Base-by-base conservation (phyloP, 2,329 filamentous ascomycete genomes). In the Monascus ruber region DNA sequence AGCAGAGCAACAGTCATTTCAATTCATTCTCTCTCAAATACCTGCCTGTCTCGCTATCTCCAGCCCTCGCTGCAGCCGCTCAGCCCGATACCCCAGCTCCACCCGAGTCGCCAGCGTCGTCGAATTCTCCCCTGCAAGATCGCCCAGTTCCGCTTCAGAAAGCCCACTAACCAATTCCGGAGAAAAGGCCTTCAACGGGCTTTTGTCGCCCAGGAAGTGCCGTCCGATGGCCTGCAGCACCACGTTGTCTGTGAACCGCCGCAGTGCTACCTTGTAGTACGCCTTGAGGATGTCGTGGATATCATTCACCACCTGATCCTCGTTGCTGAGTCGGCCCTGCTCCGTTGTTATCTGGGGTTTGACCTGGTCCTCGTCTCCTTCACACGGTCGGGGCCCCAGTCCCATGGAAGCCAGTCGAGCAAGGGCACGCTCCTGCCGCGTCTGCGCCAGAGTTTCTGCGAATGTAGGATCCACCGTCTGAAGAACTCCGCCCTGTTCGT, bases 261-360 rank as follows among this genome's bases (percentile, higher is more conserved):
- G 73, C n/a, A 66, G 64, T 0, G 76, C 66, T 1, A 81, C 70
- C 27, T 74, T 68, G 60, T 84, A 83, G 55, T 79, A 84, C 1
- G 71, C 66, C 26, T 67, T 55, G 0, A 84, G 62, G 0, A 73
- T 71, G 40, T 83, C 73, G 38, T 81, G 74, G 3, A 83, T 71
- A 6, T 77, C 68, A 28, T 72, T 62, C 1, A 67, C 47, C 0
- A 60, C 58, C 26, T 69, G 56, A 1, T 68, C 51, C 0, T 61
- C 57, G 34, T 65, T 69, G 46, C 54, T 60, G 36, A 60, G 49
- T 17, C 17, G 17, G 17, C 17, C 17, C 17, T 17, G 17, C 17
- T 17, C 17, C 17, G 3, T 17, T 17, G 17, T 17, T 17, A 17
- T 17, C 17, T 17, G 17, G 17, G 17, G 17, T 17, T 17, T 17